A percentile compares a stretch with the other conserved stretches of the same genome.
phyloP scores from a whole-genome alignment of 805 yeast genomes.

The Hanseniaspora lachancei region DNA sequence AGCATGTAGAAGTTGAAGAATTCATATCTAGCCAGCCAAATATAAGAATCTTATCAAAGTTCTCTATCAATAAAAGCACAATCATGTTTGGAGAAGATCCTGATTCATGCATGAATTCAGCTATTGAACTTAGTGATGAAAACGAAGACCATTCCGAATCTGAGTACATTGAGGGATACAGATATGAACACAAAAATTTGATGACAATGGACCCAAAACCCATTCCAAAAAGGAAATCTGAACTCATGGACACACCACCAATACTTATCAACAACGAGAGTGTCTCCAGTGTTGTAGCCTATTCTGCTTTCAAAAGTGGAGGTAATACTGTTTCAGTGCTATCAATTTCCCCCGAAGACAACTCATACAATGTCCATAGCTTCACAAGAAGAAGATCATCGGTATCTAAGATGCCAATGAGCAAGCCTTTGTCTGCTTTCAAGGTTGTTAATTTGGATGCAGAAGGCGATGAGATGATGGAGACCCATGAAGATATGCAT shows the following conservation, averaged over 20 bases:
- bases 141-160: not conserved
- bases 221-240: not conserved
- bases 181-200: slow-evolving; percentile 8
- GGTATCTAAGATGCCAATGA: slow-evolving; percentile 5
- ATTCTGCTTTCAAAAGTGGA: slow-evolving; percentile 1
- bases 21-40: not conserved
- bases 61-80: not conserved
- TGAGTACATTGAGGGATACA: slow-evolving; percentile 9
- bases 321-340: slow-evolving; percentile 2
- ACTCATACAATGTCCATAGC: not conserved
- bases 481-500: not conserved
- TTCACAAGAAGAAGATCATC: slow-evolving; percentile 10
- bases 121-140: slow-evolving; percentile 8
- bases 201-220: slow-evolving; percentile 4
- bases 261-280: not conserved
- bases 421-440: not conserved
- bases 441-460: not conserved
- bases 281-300: not conserved
- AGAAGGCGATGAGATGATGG: not conserved
- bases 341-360: slow-evolving; percentile 7
- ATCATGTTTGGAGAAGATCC: not conserved
- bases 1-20: not conserved
- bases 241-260: not conserved
- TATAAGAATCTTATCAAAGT: not conserved
- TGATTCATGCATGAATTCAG: not conserved